Base-by-base conservation (phyloP, 257 asterid genomes). In the Petunia axillaris region DNA sequence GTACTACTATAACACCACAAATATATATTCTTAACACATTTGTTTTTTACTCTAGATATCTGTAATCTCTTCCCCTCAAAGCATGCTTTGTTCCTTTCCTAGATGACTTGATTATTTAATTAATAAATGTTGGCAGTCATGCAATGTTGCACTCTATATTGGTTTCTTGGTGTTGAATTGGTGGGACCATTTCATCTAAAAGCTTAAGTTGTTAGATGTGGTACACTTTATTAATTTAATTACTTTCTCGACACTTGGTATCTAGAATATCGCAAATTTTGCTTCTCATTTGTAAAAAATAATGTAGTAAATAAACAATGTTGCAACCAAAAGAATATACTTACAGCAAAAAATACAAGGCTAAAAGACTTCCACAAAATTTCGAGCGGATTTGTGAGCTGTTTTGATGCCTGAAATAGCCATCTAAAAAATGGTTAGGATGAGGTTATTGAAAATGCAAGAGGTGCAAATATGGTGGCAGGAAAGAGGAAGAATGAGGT, bases 311-410 rank as follows among this genome's bases (percentile, higher is more conserved):
- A 50, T 11, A 73, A 73, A 50, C 35, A 35, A 11, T 50, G 77
- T 36, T 35, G 62, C 35, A 73, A 11, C 62, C 37, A 59, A 71
- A 70, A 48, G 65, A 83, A 81, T 82, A 71, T 76, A 82, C 98
- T 92, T 91, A 94, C 99, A 58, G 99, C 98, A 40, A 96, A 94
- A 82, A 96, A 96, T 66, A 96, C 92, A 46, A 96, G 98, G 90
- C 97, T 92, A 91, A 96, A 96, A 36, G 99, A 96, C 85, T 94
- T 86, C 98, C 98, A 92, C 83, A 96, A 73, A 62, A 96, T 85
- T 86, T 94, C 97, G 37, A 96, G 87, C 71, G 99, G 99, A 87
- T 89, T 95, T 1, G 98, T 87, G 78, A 96, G 93, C 79, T 79
- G 75, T 75, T 86, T 86, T 16, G 98, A 87, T 3, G 82, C 93